Base-by-base conservation (phyloP, 352 stramenopile genomes). In the Phytophthora idaei region DNA sequence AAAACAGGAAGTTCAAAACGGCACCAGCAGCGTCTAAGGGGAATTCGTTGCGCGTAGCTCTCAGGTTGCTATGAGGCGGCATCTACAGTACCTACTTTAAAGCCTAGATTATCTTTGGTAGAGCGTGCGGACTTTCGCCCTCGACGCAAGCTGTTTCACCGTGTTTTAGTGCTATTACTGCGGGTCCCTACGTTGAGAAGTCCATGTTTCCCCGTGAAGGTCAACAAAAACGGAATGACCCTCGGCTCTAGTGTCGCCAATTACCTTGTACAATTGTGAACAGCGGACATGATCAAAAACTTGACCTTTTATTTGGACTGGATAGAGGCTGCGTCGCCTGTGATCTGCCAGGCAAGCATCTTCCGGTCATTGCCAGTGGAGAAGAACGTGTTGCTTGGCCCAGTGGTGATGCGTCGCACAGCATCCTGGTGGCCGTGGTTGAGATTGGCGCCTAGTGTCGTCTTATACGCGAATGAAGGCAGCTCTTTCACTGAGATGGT, bases 271-370 rank as follows among this genome's bases (percentile, higher is more conserved):
- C 21, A 21, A 21, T 21, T 21, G 21, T 21, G 21, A 21, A 21
- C 21, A 21, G 21, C 21, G 21, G 21, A 56, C 57, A 44, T 17
- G 48, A 37, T 63, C 64, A 61, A 51, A 21, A 31, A 64, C 31
- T 2, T 34, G 32, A 37, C 58, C 21, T 28, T 63, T 71, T 76
- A 87, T 71, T 83, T 90, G 68, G 78, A 58, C 72, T 89, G 81
- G 55, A 95, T 84, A 42, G 82, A 77, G 29, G 69, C 77, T 4
- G 75, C 80, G 47, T 95, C 86, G 54, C 87, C 87, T 41, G 80
- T 93, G 74, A 95, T 86, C 69, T 95, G 87, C 87, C 87, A 95
- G 39, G 87, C 87, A 71, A 95, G 79, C 83, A 93, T 93, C 59
- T 89, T 89, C 39, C 81, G 72, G 67, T 95, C 87, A 56, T 90